Base-by-base conservation (phyloP, 495 filamentous ascomycete genomes). In the Clavariopsis aquatica region DNA sequence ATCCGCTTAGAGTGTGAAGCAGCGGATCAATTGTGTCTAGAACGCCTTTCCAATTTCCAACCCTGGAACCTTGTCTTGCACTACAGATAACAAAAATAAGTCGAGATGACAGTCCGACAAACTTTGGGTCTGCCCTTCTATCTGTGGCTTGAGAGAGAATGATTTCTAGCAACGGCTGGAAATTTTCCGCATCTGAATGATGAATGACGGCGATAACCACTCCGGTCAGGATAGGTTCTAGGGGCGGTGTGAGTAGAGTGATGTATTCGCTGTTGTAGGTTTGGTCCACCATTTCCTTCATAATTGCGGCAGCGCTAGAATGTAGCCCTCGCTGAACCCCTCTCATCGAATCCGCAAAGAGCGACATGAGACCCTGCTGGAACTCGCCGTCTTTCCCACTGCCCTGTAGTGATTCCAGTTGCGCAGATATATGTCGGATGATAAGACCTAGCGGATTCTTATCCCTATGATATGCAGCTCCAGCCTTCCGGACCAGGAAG, bases 401-500 rank as follows among this genome's bases (percentile, higher is more conserved):
- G 29, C 79, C 80, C 15, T 74, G 78, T 26, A 80, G 71, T 47
- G 81, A 79, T 27, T 80, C 74, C 27, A 95, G 76, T 71, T 95
- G 90, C 23, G 83, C 76, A 46, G 89, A 82, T 0, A 87, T 84
- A 73, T 90, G 88, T 1, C 80, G 76, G 0, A 95, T 74, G 28
- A 96, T 87, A 24, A 81, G 75, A 19, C 85, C 77, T 41, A 98
- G 79, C 1, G 92, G 84, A 23, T 65, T 67, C 23, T 83, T 83
- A 66, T 91, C 87, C 68, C 89, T 87, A 59, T 88, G 83, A 57
- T 89, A 88, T 0, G 83, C 81, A 27, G 88, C 81, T 1, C 85
- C 90, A 31, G 93, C 90, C 77, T 96, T 98, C 68, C 92, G 87
- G 29, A 98, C 80, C 20, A 99, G 78, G 72, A 97, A 98, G 61